A percentile compares a stretch with the other conserved stretches of the same genome.
Conservation (phyloP, 345 rosid genomes). For the Mallotus nudiflorus region DNA sequence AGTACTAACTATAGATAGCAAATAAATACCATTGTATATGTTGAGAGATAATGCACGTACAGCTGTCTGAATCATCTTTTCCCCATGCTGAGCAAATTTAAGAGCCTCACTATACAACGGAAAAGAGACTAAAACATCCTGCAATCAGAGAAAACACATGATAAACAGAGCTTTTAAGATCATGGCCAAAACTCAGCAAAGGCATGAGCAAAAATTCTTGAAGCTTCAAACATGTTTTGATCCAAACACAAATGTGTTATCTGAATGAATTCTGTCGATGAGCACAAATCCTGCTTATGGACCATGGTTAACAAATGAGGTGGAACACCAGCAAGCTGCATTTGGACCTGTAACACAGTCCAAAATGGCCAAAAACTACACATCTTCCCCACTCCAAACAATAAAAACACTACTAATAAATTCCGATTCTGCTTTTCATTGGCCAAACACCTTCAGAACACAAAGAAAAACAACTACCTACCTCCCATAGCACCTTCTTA, state of each 20-base stretch:
- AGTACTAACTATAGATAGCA: slow-evolving; percentile 8
- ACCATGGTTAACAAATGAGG: neutral
- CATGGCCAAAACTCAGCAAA: neutral
- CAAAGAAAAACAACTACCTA: no score
- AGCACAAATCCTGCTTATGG: neutral
- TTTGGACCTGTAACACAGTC: neutral
- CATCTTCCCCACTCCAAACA: neutral
- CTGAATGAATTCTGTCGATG: neutral
- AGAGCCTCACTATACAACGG: slow-evolving; percentile 61
- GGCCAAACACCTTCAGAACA: no score
- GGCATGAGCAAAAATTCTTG: neutral
- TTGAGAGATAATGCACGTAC: slow-evolving; percentile 70
- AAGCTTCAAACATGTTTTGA: neutral
- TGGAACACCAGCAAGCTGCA: neutral
- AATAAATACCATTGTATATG: slow-evolving; percentile 50
- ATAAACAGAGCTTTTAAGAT: neutral
- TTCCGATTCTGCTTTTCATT: no score
- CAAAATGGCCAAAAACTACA: neutral
- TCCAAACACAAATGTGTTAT: neutral
- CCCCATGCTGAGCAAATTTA: slow-evolving; percentile 64
- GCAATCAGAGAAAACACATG: slow-evolving; percentile 17
- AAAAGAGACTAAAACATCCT: slow-evolving; percentile 63
- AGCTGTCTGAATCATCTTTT: slow-evolving; percentile 79
- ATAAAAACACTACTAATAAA: no score
- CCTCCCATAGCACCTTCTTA: no score